Base-by-base conservation (phyloP, 208 protist genomes). In the Herpetomonas muscarum region DNA sequence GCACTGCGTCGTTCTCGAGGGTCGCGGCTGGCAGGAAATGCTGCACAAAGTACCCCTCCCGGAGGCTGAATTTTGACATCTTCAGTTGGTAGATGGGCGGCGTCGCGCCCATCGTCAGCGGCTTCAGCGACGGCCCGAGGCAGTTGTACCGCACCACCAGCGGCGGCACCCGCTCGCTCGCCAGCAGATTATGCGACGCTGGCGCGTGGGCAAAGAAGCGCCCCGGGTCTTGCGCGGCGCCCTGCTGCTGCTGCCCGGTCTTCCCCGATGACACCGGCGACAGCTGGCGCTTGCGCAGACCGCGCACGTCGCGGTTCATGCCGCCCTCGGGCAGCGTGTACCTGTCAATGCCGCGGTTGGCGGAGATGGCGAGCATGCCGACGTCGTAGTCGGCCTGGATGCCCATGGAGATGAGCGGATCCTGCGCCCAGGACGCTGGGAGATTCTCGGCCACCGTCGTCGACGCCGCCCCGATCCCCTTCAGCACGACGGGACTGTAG, bases 401-500 rank as follows among this genome's bases (percentile, higher is more conserved):
- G 41, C 10, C 19, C 10, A 22, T 19, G 9, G 41, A 46, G 15
- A 46, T 6, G 15, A 46, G 19, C 15, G 41, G 15, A 19, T 46
- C 41, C 10, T 46, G 41, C 15, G 15, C 10, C 41, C 17, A 7
- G 15, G 15, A 9, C 10, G 19, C 10, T 6, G 9, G 13, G 9
- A 22, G 7, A 19, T 46, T 46, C 41, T 46, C 41, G 4, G 4
- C 10, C 15, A 22, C 19, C 19, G 17, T 19, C 4, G 15, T 7
- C 10, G 41, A 7, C 15, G 9, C 47, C 6, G 22, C 29, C 9
- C 28, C 29, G 47, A 36, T 12, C 21, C 54, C 58, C 42, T 67
- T 70, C 13, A 67, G 9, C 2, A 55, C 31, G 21, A 70, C 31
- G 22, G 64, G 54, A 5, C 62, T 51, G 37, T 44, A 46, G 55